phyloP scores from a whole-genome alignment of 2,329 filamentous ascomycete genomes.

The Colletotrichum lentis region DNA sequence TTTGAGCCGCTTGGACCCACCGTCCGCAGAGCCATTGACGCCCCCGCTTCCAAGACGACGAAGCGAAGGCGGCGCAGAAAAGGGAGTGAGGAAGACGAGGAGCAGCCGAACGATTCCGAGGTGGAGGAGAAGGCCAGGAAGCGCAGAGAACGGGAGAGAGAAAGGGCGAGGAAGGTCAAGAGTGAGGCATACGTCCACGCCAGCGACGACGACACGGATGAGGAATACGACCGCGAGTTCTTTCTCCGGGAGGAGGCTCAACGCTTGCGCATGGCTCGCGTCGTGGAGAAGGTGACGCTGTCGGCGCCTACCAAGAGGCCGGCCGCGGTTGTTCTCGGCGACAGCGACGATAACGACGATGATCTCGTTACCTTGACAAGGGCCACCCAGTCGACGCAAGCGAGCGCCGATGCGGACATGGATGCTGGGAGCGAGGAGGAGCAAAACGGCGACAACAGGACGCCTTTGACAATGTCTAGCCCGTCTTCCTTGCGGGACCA shows the following conservation, averaged over 20 bases:
- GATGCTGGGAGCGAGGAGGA: conserved; percentile 37
- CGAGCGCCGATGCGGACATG: conserved; percentile 43
- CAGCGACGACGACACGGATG: conserved; percentile 91
- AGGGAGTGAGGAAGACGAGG: conserved; percentile 53
- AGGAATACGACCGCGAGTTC: conserved; percentile 74
- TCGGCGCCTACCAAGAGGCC: conserved; percentile 44
- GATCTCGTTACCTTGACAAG: conserved; percentile 30
- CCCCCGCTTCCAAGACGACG: conserved; percentile 46
- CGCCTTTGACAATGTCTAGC: conserved; percentile 22
- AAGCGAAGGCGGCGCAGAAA: conserved; percentile 58
- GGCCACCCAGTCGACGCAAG: conserved; percentile 37
- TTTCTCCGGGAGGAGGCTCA: conserved; percentile 75
- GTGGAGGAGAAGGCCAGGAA: conserved; percentile 70
- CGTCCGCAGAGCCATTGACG: conserved; percentile 60
- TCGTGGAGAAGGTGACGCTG: conserved; percentile 43
- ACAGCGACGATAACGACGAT: conserved; percentile 40
- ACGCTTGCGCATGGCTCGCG: conserved; percentile 49
- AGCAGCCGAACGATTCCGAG: conserved; percentile 66
- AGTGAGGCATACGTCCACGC: conserved; percentile 81
- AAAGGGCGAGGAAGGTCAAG: conserved; percentile 82
- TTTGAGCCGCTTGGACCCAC: conserved; percentile 77
- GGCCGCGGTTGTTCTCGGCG: conserved; percentile 41
- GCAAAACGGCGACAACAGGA: conserved; percentile 2
- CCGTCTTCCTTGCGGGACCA: conserved; percentile 33
- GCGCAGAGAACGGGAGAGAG: conserved; percentile 73